Conservation (phyloP, 2,329 filamentous ascomycete genomes). For the Colletotrichum nymphaeae region DNA sequence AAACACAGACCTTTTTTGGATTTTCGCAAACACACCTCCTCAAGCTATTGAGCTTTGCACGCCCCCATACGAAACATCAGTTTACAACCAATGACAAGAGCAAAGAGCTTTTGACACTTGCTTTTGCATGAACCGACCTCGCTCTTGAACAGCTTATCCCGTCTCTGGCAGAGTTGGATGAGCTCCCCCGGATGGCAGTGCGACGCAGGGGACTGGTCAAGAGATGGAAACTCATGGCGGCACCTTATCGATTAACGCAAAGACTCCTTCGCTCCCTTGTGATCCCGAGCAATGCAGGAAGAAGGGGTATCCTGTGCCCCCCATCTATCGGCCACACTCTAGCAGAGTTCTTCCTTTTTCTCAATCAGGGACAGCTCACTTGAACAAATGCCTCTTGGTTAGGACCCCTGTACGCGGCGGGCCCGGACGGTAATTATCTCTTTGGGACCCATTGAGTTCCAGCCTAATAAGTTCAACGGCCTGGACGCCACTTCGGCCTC, state of each 20-base stretch:
- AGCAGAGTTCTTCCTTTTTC: conserved; percentile 21
- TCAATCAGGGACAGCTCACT: conserved; percentile 16
- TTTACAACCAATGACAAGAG: conserved; percentile 22
- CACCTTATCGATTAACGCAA: conserved; percentile 34
- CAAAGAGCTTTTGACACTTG: conserved; percentile 23
- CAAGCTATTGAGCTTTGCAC: conserved; percentile 21
- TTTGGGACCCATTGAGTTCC: conserved; percentile 25
- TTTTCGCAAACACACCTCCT: conserved; percentile 22
- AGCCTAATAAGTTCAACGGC: conserved; percentile 24
- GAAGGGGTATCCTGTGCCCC: conserved; percentile 27
- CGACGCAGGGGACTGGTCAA: not conserved
- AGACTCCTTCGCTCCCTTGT: conserved; percentile 19
- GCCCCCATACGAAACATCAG: conserved; percentile 31
- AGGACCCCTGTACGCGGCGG: conserved; percentile 28
- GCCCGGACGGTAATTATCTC: conserved; percentile 13
- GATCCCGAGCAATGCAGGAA: conserved; percentile 28
- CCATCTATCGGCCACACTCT: conserved; percentile 28
- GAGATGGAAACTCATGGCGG: conserved; percentile 12
- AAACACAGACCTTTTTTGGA: conserved; percentile 23
- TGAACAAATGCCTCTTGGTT: conserved; percentile 27
- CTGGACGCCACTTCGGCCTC: conserved; percentile 22
- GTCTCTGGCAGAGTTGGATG: conserved; percentile 10
- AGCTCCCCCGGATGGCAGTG: conserved; percentile 18
- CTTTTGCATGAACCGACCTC: conserved; percentile 30
- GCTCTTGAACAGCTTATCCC: conserved; percentile 22